phyloP scores from a whole-genome alignment of 2,329 filamentous ascomycete species.

The Akanthomyces dipterigenus region DNA sequence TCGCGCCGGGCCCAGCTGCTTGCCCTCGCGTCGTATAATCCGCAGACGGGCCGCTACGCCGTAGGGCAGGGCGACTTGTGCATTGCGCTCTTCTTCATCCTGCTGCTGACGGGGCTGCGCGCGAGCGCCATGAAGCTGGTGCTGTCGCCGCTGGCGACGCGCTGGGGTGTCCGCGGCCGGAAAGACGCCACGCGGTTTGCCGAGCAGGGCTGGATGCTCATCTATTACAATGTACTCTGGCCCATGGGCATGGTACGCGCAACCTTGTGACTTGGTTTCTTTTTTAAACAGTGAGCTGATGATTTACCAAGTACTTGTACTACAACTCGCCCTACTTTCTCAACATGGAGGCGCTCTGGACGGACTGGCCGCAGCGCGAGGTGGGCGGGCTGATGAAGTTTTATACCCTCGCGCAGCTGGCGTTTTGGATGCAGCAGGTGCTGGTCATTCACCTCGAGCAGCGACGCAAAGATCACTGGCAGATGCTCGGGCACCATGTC shows the following conservation, averaged over 20 bases:
- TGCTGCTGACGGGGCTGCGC: slow-evolving; percentile 80
- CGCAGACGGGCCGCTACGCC: slow-evolving; percentile 58
- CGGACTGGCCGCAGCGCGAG: slow-evolving; percentile 73
- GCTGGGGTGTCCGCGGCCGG: slow-evolving; percentile 63
- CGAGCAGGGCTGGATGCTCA: slow-evolving; percentile 85
- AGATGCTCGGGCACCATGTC: slow-evolving; percentile 94
- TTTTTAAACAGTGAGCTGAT: background rate
- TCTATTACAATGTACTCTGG: slow-evolving; percentile 82
- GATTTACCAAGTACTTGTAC: slow-evolving; percentile 63
- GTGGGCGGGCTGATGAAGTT: slow-evolving; percentile 47
- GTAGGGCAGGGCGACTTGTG: slow-evolving; percentile 73
- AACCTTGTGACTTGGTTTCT: slow-evolving; percentile 21
- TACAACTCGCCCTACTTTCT: slow-evolving; percentile 72
- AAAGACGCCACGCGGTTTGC: slow-evolving; percentile 80
- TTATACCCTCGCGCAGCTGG: slow-evolving; percentile 72
- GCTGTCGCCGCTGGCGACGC: slow-evolving; percentile 67
- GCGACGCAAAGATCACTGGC: slow-evolving; percentile 85
- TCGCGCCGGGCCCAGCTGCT: background rate
- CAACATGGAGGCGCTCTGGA: slow-evolving; percentile 73
- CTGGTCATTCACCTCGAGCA: slow-evolving; percentile 92
- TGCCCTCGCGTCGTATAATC: background rate
- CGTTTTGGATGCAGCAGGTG: slow-evolving; percentile 92
- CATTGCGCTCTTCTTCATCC: slow-evolving; percentile 69
- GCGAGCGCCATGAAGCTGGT: slow-evolving; percentile 83
- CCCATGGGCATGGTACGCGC: slow-evolving; percentile 65